Evolutionary conservation across 805 yeast genomes (phyloP), one percentile per base, ranked within the genome.

Genomic region (Zygosaccharomyces bailii): DNA sequence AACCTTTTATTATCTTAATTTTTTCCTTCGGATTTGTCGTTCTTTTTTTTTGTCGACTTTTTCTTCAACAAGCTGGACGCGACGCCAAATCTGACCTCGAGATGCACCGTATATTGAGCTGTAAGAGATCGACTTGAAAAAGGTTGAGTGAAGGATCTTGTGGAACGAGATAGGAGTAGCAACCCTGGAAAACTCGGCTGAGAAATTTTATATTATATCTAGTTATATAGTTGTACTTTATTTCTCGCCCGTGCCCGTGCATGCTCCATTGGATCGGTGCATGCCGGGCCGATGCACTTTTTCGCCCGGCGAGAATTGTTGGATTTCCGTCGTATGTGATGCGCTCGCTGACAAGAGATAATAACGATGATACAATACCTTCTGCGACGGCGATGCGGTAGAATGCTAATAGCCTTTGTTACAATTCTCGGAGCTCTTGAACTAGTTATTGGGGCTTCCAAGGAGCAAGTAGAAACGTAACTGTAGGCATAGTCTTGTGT

Each of bases 41-140:
- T 24, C 11, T 24, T 24, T 24, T 24, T 24, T 24, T 24, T 24
- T 24, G 39, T 35, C 39, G 27, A 35, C 16, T 35, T 35, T 35
- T 34, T 24, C 27, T 35, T 35, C 30, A 18, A 34, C 23, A 13
- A 35, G 2, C 31, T n/a, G 16, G 27, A 35, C 39, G 39, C 39
- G 39, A 35, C 30, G 16, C 16, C 39, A 20, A 14, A 10, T n/a
- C 27, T n/a, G 39, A 35, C 3, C 11, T 24, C 27, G 11, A n/a
- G 11, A 24, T 24, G 27, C 27, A 6, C 27, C 27, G 27, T 24
- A 24, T 9, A 9, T 24, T 24, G 27, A 24, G 11, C n/a, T n/a
- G n/a, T 6, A 24, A 24, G 27, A n/a, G 27, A 24, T n/a, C 27
- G 27, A n/a, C 8, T 10, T 24, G n/a, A n/a, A n/a, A n/a, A n/a